These are phyloP conservation scores for Fusarium drepaniforme DNA, from an alignment of 2,329 filamentous ascomycete genomes.

Conservation along the genomic window DNA sequence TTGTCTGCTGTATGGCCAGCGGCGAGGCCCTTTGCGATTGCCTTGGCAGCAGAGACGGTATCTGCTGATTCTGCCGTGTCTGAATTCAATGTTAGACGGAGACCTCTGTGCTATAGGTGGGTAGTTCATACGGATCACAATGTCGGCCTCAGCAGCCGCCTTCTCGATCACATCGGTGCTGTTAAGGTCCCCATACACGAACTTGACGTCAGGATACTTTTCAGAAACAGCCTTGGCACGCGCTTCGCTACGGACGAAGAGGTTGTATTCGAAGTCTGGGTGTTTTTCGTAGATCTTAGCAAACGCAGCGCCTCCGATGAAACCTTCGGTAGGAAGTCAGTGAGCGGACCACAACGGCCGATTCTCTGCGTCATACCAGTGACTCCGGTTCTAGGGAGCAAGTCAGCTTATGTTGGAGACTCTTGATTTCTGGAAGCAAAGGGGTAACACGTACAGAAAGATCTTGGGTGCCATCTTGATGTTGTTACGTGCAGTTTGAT, in stretches of 20 bases:
- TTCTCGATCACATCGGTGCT: constrained; percentile 60
- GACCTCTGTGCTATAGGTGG: too few species aligned
- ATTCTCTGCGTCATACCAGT: constrained; percentile 49
- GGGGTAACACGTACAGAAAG: constrained; percentile 52
- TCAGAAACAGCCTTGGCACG: constrained; percentile 57
- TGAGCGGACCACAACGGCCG: background rate
- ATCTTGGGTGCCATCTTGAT: constrained; percentile 54
- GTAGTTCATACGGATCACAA: constrained; percentile 59
- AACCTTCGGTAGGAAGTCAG: constrained; percentile 50
- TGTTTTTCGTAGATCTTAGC: constrained; percentile 57
- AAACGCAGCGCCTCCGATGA: constrained; percentile 65
- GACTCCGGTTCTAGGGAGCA: constrained; percentile 53
- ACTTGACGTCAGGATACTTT: constrained; percentile 60
- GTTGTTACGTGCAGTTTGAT: background rate
- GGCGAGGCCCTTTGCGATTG: constrained; percentile 61
- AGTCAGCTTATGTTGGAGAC: background rate
- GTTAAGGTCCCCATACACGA: constrained; percentile 63
- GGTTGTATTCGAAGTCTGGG: constrained; percentile 59
- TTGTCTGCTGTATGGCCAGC: constrained; percentile 56
- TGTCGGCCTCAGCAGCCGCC: constrained; percentile 63
- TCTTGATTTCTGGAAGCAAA: background rate
- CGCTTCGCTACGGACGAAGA: constrained; percentile 61
- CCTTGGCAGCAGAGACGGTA: constrained; percentile 52
- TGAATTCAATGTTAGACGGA: constrained; percentile 31
- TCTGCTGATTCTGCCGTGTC: constrained; percentile 64